Base-by-base conservation (phyloP, 1,139 yeast genomes). In the Debaryomyces psychrophilus region DNA sequence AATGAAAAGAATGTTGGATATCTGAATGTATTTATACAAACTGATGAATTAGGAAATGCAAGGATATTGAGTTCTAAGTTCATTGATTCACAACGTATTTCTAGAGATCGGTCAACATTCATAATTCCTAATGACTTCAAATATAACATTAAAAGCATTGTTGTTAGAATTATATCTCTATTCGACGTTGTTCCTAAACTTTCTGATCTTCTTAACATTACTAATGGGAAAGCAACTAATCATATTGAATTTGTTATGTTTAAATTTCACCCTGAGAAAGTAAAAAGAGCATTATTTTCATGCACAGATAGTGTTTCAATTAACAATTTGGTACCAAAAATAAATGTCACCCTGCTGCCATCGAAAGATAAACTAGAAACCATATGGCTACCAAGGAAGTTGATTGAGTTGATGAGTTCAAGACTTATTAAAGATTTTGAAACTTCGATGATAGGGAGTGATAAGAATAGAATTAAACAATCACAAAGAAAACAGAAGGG, bases 381-480 rank as follows among this genome's bases (percentile, higher is more conserved):
- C 17, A 40, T 56, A 8, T 59, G 62, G 62, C 38, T 59, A 12
- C 64, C 64, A 1, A 37, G 31, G 31, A 46, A 48, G 6, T 34
- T 58, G 18, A 47, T 58, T 4, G 33, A 43, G 20, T 43, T 49
- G 18, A 51, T 47, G 4, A 48, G 49, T 36, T 46, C 52, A 2
- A 40, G 39, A 6, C 20, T 57, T 18, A 36, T 58, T 5, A 26
- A 31, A 5, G 42, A 44, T 2, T 57, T 45, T 38, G 44, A 47
- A n/a, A 35, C 40, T 17, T 18, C 33, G 11, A 8, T 44, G 38
- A 14, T 8, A 12, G 31, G 25, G 15, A 14, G 28, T 7, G 20
- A 27, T 11, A 25, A 8, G 14, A n/a, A 38, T 3, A 18, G n/a
- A 29, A 12, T 17, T 7, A 27, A 17, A 9, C 9, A 15, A 18